These are phyloP conservation scores for Fusarium udum DNA, from an alignment of 2,329 filamentous ascomycete species.

Conservation along the genomic window DNA sequence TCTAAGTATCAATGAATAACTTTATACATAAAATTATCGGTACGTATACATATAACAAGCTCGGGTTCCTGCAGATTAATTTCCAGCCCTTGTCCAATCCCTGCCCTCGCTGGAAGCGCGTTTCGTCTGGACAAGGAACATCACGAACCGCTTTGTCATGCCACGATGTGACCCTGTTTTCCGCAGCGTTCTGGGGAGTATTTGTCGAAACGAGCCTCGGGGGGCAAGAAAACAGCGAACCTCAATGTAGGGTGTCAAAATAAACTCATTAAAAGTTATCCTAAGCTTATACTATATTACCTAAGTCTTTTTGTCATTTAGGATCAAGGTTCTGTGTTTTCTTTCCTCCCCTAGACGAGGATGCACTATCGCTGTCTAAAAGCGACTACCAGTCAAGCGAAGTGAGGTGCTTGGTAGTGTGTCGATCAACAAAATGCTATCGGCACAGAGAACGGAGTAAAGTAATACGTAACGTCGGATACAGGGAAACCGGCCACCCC, in stretches of 20 bases:
- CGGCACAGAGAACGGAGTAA: neutral
- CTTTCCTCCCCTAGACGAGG: no score
- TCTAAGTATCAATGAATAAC: neutral
- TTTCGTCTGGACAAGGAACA: slow-evolving; percentile 33
- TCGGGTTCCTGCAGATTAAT: slow-evolving; percentile 41
- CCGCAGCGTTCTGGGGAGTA: neutral
- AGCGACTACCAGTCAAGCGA: slow-evolving; percentile 23
- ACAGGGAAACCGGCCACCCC: no score
- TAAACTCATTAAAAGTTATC: no score
- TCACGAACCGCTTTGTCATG: slow-evolving; percentile 13
- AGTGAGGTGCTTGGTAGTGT: slow-evolving; percentile 8
- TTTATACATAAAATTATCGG: slow-evolving; percentile 13
- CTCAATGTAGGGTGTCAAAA: no score
- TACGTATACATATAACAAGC: neutral
- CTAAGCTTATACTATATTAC: no score
- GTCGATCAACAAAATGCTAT: slow-evolving; percentile 2
- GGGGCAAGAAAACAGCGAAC: no score
- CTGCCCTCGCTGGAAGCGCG: slow-evolving; percentile 27
- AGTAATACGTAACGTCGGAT: neutral
- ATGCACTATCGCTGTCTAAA: neutral
- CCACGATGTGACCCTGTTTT: slow-evolving; percentile 3
- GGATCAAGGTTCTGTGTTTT: no score
- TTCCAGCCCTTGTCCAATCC: slow-evolving; percentile 38
- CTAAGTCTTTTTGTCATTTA: no score
- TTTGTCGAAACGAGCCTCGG: slow-evolving; percentile 4